Percentiles rank a stretch among this genome's conserved stretches.
Evolutionary conservation across 2,329 filamentous ascomycete species (phyloP).

Genomic region (Verticillium albo-atrum): DNA sequence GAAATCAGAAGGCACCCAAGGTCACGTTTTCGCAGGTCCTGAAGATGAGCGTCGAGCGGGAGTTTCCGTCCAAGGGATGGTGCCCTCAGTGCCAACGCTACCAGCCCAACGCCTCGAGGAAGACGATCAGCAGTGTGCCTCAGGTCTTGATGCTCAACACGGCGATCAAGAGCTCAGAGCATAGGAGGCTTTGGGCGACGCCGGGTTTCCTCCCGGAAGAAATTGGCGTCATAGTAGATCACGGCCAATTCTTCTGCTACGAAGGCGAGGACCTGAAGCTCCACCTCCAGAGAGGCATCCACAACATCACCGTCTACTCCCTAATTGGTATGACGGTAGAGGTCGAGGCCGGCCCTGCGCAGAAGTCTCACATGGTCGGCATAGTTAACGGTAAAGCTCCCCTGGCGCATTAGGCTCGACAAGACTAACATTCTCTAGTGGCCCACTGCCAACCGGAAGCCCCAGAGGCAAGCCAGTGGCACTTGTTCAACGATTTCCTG

Average conservation of each 20-base stretch:
- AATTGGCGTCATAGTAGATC: constrained; percentile 85
- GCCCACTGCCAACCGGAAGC: constrained; percentile 59
- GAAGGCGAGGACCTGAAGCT: constrained; percentile 85
- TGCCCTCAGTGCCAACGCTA: constrained; percentile 89
- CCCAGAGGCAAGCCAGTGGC: constrained; percentile 71
- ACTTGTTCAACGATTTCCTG: constrained; percentile 95
- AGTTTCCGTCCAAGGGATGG: constrained; percentile 88
- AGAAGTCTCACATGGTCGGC: constrained; percentile 86
- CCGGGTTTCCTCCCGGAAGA: constrained; percentile 91
- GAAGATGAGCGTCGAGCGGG: constrained; percentile 87
- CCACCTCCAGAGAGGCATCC: constrained; percentile 72
- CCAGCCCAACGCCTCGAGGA: constrained; percentile 79
- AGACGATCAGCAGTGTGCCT: constrained; percentile 77
- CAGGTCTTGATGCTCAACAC: constrained; percentile 87
- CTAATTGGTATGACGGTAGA: constrained; percentile 86
- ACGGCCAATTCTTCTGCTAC: constrained; percentile 91
- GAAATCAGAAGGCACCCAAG: constrained; percentile 47
- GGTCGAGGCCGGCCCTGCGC: constrained; percentile 78
- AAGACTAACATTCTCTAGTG: constrained; percentile 39
- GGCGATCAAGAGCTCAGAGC: constrained; percentile 65
- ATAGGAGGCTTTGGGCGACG: constrained; percentile 79
- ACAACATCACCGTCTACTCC: constrained; percentile 84
- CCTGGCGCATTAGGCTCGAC: neutral
- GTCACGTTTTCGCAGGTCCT: constrained; percentile 82
- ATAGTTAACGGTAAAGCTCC: constrained; percentile 71